These are phyloP conservation scores for Kondoa malvinella DNA, from an alignment of 768 basidiomycete species.

Conservation along the genomic window DNA sequence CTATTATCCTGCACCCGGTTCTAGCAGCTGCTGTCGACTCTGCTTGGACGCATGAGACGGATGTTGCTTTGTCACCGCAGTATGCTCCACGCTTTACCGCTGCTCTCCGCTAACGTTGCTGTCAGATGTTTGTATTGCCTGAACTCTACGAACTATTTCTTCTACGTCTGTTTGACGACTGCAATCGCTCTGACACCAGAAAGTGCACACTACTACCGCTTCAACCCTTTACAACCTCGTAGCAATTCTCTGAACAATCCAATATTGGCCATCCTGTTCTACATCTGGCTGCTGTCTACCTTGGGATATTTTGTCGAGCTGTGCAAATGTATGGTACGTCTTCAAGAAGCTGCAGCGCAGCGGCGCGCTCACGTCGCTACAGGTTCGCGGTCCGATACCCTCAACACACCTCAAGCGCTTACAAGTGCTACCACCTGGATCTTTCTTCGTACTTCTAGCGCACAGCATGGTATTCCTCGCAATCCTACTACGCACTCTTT, in stretches of 20 bases:
- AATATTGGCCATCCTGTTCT: not conserved
- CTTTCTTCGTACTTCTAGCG: not conserved
- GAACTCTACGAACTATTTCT: not conserved
- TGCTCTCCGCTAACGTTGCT: not conserved
- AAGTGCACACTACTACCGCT: constrained; percentile 1
- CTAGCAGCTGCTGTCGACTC: not conserved
- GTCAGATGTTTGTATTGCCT: not conserved
- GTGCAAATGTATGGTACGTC: not conserved
- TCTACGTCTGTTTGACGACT: not conserved
- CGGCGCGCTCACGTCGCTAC: too few species aligned
- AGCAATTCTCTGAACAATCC: not conserved
- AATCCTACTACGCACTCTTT: not conserved
- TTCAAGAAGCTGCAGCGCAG: too few species aligned
- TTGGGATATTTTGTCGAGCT: not conserved
- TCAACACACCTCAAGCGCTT: not conserved
- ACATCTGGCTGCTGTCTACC: not conserved
- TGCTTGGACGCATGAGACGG: not conserved
- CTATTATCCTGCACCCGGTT: not conserved
- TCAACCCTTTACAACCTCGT: not conserved
- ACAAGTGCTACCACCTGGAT: not conserved
- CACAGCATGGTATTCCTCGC: not conserved
- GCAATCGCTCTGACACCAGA: not conserved
- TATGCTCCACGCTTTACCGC: not conserved
- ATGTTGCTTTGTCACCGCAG: not conserved
- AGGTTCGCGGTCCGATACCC: not conserved